These are phyloP conservation scores for Pseudophaeomoniella oleicola DNA, from an alignment of 2,329 filamentous ascomycete genomes.

Conservation along the genomic window DNA sequence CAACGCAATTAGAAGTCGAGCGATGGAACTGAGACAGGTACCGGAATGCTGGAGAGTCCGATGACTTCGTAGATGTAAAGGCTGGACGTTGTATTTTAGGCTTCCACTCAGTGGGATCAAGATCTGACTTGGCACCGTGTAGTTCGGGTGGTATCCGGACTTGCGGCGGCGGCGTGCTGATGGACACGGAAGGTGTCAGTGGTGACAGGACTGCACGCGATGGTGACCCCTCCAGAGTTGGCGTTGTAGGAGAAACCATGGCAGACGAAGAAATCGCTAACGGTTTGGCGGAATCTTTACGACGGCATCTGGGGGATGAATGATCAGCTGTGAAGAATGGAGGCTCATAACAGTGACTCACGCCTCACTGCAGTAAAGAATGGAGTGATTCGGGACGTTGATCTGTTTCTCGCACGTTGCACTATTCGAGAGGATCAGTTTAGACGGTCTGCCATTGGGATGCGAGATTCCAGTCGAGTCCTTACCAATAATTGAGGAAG, in stretches of 20 bases:
- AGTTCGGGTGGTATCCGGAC: constrained; percentile 24
- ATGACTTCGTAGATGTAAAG: constrained; percentile 9
- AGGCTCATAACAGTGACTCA: constrained; percentile 19
- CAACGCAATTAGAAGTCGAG: constrained; percentile 9
- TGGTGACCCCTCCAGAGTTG: constrained; percentile 17
- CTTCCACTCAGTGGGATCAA: constrained; percentile 36
- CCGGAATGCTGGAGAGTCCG: constrained; percentile 25
- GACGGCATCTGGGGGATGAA: constrained; percentile 23
- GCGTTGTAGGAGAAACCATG: constrained; percentile 13
- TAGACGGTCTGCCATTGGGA: too few relatives aligned
- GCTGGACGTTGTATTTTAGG: constrained; percentile 22
- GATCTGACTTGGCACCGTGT: constrained; percentile 26
- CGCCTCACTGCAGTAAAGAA: constrained; percentile 52
- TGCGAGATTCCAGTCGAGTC: constrained; percentile 4
- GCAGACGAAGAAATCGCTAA: constrained; percentile 23
- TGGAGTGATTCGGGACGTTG: constrained; percentile 41
- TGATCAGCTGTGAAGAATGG: background rate
- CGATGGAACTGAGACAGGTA: constrained; percentile 30
- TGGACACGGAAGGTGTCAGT: constrained; percentile 19
- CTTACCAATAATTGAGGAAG: constrained; percentile 31
- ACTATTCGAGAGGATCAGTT: constrained; percentile 30
- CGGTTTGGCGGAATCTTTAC: constrained; percentile 30
- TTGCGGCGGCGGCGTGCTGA: constrained; percentile 10
- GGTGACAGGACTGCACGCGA: constrained; percentile 21
- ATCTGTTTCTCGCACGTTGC: constrained; percentile 54